phyloP scores from a whole-genome alignment of 805 yeast genomes.

The Tetrapisispora taiwanensis region DNA sequence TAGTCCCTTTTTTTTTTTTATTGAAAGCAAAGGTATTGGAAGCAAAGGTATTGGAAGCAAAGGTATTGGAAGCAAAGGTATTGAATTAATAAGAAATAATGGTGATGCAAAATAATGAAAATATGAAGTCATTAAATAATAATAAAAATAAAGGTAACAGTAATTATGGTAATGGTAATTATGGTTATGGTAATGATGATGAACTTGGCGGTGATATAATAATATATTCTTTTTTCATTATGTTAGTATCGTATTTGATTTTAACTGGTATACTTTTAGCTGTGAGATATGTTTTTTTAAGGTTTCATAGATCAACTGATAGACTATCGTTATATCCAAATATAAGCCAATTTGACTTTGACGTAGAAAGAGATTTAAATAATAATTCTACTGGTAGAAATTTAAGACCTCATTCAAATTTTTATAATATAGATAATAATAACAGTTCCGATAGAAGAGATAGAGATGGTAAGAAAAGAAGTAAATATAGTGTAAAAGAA shows the following conservation, averaged over 20 bases:
- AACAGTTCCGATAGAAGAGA: neutral
- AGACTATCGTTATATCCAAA: conserved; percentile 6
- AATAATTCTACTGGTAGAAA: neutral
- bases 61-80: too few species aligned
- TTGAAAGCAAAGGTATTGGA: too few species aligned
- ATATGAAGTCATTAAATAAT: too few species aligned
- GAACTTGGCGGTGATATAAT: conserved; percentile 1
- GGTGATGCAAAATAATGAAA: conserved; percentile 3
- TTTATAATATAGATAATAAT: neutral
- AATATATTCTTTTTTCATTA: conserved; percentile 4
- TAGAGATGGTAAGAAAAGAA: conserved; percentile 1
- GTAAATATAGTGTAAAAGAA: conserved; percentile 4
- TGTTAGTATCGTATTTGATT: conserved; percentile 9
- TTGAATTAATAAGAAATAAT: too few species aligned
- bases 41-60: too few species aligned
- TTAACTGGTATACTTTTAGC: conserved; percentile 8
- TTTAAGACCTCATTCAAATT: neutral
- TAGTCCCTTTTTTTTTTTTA: too few species aligned
- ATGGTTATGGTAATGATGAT: neutral
- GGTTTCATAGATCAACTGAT: conserved; percentile 4
- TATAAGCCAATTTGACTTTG: neutral
- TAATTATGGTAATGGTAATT: neutral
- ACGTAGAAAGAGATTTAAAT: neutral
- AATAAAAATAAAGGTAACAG: neutral
- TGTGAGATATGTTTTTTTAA: conserved; percentile 7